Evolutionary conservation across 164 flowering plant species (phyloP).

Genomic region (Protea cynaroides): DNA sequence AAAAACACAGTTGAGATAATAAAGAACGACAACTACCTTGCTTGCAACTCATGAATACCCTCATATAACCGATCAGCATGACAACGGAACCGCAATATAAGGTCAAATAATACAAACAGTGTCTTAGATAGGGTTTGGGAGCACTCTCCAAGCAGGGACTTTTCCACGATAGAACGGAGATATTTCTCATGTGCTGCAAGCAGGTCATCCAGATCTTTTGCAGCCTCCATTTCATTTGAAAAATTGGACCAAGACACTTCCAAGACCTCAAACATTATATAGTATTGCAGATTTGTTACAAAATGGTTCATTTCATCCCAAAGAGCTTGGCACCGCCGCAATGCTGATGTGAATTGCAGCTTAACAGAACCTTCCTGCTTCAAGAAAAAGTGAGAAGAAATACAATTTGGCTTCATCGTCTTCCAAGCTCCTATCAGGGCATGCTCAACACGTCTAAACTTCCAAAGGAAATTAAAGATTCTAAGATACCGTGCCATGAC

Average conservation of each 20-base stretch:
- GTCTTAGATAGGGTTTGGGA: slow-evolving; percentile 70
- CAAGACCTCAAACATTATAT: slow-evolving; percentile 99
- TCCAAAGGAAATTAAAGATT: slow-evolving; percentile 95
- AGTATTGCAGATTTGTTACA: slow-evolving; percentile 89
- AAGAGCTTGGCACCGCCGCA: slow-evolving; percentile 89
- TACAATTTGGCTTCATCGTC: slow-evolving; percentile 92
- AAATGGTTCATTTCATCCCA: slow-evolving; percentile 99
- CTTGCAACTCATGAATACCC: slow-evolving; percentile 77
- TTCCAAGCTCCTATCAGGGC: slow-evolving; percentile 97
- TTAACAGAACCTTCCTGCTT: slow-evolving; percentile 61
- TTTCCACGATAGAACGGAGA: slow-evolving; percentile 84
- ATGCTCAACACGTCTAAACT: slow-evolving; percentile 96
- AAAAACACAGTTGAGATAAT: not conserved
- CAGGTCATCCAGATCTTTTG: slow-evolving; percentile 92
- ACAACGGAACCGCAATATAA: slow-evolving; percentile 77
- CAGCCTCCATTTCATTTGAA: slow-evolving; percentile 76
- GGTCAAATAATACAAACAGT: slow-evolving; percentile 80
- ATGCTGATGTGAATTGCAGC: slow-evolving; percentile 53
- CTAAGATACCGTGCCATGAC: slow-evolving; percentile 86
- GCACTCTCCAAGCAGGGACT: slow-evolving; percentile 92
- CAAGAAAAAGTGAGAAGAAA: slow-evolving; percentile 59
- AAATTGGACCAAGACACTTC: slow-evolving; percentile 97
- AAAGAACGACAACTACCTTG: slow-evolving; percentile 49
- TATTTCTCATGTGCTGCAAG: slow-evolving; percentile 96
- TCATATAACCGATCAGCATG: slow-evolving; percentile 90